Percentiles rank a stretch among this genome's conserved stretches.
Conservation (phyloP, 169 alveolate genomes). For the Babesia caballi region DNA sequence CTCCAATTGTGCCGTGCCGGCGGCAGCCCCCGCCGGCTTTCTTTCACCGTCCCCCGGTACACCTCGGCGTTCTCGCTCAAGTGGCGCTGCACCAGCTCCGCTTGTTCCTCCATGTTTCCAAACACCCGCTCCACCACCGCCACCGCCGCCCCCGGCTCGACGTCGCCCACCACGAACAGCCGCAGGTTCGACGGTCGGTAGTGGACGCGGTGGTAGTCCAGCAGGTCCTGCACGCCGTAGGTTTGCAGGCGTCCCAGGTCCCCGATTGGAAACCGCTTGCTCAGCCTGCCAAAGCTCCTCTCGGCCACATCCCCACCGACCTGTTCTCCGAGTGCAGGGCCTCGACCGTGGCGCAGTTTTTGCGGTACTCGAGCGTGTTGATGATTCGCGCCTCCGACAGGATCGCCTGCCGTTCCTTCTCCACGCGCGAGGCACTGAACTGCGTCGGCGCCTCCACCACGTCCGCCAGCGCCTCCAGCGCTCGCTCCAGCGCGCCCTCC, state of each 20-base stretch:
- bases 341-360: conserved; percentile 78
- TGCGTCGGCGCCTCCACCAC: conserved; percentile 76
- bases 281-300: conserved; percentile 17
- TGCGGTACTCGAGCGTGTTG: conserved; percentile 77
- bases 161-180: conserved; percentile 59
- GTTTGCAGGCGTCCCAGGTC: conserved; percentile 55
- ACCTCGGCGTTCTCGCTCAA: not conserved
- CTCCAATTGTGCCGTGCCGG: conserved; percentile 51
- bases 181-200: conserved; percentile 62
- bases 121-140: conserved; percentile 11
- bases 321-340: conserved; percentile 79
- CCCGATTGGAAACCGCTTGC: conserved; percentile 76
- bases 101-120: conserved; percentile 15
- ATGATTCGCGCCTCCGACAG: conserved; percentile 82
- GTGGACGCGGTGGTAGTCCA: conserved; percentile 58
- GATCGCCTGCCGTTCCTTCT: conserved; percentile 80
- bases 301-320: conserved; percentile 1
- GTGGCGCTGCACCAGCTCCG: conserved; percentile 15
- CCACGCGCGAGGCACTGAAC: conserved; percentile 74
- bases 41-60: conserved; percentile 54
- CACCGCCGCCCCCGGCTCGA: conserved; percentile 14
- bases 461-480: conserved; percentile 44
- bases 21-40: conserved; percentile 51
- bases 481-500: conserved; percentile 17
- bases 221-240: conserved; percentile 61